Base-by-base conservation (phyloP, 116 monocot species). In the Dioscorea cayenensis region DNA sequence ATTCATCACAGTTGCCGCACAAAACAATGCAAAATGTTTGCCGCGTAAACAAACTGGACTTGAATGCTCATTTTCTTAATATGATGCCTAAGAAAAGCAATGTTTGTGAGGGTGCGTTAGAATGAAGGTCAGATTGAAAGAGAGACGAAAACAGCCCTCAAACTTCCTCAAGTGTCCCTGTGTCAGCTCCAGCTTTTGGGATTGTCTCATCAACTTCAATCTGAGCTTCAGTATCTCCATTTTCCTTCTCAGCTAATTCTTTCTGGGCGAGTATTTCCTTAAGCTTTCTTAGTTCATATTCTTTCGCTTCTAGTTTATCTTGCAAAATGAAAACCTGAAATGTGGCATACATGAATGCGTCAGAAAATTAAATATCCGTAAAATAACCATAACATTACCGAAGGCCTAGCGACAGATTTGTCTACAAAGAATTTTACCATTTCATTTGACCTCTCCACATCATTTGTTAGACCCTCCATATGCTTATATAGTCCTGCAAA, bases 371-470 rank as follows among this genome's bases (percentile, higher is more conserved):
- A 21, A 59, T 21, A 14, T 43, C 18, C 1, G n/a, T 19, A 16
- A 55, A 18, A 62, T 20, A 11, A 3, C 21, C 32, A 32, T 32
- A 3, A 62, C n/a, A 62, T 62, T 23, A 2, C 9, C 2, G 0
- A 20, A 23, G 20, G 11, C 7, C 20, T 62, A 20, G 6, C 1
- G 23, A 49, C n/a, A 49, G 49, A 69, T 25, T 28, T 52, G 6
- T 27, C 3, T 22, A 51, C 13, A 69, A 69, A 68, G 49, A 68
- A 50, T 25, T 25, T 60, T 85, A 90, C 94, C 90, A 90, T 77
- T 74, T 94, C 91, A 78, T 88, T 85, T 62, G 90, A 94, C 83
- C 91, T 85, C 68, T 94, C 94, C n/a, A 90, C 77, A 59, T 94
- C 91, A 69, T 86, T 88, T 73, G 84, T 88, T 38, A 91, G 78